Conservation (phyloP, 768 basidiomycete genomes). For the Mycena leptocephala region DNA sequence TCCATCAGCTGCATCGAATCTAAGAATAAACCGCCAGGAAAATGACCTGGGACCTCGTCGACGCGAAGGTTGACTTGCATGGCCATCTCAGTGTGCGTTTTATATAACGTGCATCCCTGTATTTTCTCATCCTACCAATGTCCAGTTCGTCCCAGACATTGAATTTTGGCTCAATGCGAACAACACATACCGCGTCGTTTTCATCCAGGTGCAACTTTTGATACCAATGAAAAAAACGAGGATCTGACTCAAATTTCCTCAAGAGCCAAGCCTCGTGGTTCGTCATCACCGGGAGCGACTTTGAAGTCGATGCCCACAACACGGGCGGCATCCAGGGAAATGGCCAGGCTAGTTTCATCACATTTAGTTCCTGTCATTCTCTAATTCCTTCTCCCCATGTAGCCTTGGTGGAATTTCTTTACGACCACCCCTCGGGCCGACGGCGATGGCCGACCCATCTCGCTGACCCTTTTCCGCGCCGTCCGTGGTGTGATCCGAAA, state of each 20-base stretch:
- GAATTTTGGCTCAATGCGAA: conserved; percentile 70
- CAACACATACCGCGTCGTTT: conserved; percentile 74
- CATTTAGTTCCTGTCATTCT: no score
- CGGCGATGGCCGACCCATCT: conserved; percentile 73
- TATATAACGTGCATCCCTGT: not conserved
- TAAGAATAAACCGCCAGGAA: conserved; percentile 43
- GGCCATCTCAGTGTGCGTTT: conserved; percentile 53
- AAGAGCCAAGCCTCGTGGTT: conserved; percentile 79
- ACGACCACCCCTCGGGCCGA: conserved; percentile 62
- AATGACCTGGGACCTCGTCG: conserved; percentile 57
- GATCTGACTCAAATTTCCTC: not conserved
- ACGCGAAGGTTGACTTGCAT: conserved; percentile 44
- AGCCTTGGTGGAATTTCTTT: conserved; percentile 74
- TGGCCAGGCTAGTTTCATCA: conserved; percentile 60
- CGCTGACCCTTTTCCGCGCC: conserved; percentile 66
- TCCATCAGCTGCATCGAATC: not conserved
- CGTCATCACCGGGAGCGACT: conserved; percentile 71
- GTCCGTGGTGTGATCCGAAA: conserved; percentile 59
- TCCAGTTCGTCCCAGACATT: conserved; percentile 68
- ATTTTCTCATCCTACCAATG: not conserved
- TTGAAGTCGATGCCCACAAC: conserved; percentile 69
- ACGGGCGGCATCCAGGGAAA: conserved; percentile 74
- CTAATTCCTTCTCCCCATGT: not conserved
- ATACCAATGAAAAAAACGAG: no score
- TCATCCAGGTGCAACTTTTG: conserved; percentile 63